These are phyloP conservation scores for Fusarium brevicatenulatum DNA, from an alignment of 2,329 filamentous ascomycete species.

Conservation along the genomic window DNA sequence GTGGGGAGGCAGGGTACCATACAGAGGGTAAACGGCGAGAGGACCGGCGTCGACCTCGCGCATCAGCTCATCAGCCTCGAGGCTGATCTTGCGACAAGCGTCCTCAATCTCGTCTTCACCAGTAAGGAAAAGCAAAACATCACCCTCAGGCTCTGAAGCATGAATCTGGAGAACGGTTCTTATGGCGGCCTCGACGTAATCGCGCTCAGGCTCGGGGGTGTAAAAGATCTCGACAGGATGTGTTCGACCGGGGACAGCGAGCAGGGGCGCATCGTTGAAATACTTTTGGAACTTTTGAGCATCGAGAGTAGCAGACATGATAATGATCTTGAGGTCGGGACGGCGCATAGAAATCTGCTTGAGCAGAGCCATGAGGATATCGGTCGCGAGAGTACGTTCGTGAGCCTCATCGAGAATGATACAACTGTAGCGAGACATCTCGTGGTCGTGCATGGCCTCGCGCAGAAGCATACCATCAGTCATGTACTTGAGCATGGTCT, in stretches of 20 bases:
- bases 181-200: conserved; percentile 96
- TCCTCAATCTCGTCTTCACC: conserved; percentile 99
- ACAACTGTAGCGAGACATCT: conserved; percentile 91
- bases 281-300: conserved; percentile 98
- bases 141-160: conserved; percentile 89
- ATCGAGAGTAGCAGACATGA: conserved; percentile 98
- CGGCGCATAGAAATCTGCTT: conserved; percentile 88
- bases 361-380: conserved; percentile 95
- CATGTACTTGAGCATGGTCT: conserved; percentile 99
- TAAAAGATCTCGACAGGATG: conserved; percentile 99
- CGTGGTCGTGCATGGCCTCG: conserved; percentile 95
- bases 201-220: conserved; percentile 92
- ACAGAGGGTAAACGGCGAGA: conserved; percentile 89
- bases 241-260: conserved; percentile 94
- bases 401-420: conserved; percentile 99
- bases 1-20: conserved; percentile 89
- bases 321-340: conserved; percentile 94
- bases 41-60: conserved; percentile 92
- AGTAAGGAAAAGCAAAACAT: conserved; percentile 93
- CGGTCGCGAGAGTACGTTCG: conserved; percentile 95
- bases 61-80: conserved; percentile 92
- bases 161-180: conserved; percentile 97
- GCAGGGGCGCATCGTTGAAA: conserved; percentile 91
- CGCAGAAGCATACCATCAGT: conserved; percentile 98
- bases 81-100: conserved; percentile 86